Conservation (phyloP, 2,329 filamentous ascomycete genomes). For the Microdochium bolleyi region DNA sequence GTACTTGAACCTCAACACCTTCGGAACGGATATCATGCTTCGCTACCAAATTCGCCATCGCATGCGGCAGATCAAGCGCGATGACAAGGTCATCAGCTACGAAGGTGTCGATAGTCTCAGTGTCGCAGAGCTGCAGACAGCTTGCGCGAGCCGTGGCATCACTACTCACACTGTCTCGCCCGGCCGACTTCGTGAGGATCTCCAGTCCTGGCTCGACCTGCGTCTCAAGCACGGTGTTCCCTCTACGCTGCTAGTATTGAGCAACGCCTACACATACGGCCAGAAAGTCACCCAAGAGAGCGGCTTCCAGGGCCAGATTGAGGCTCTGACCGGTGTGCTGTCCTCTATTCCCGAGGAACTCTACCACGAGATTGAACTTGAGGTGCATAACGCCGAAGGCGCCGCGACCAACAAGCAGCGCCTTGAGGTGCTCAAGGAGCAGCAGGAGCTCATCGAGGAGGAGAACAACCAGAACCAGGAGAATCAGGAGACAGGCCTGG, state of each 20-base stretch:
- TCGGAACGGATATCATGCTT: conserved; percentile 95
- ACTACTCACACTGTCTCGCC: conserved; percentile 89
- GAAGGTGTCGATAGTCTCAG: conserved; percentile 91
- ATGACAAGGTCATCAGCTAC: conserved; percentile 88
- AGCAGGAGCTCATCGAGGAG: conserved; percentile 95
- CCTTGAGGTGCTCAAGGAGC: conserved; percentile 95
- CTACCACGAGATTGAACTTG: conserved; percentile 98
- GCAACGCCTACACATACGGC: conserved; percentile 96
- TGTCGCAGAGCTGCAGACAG: conserved; percentile 87
- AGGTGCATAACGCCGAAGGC: conserved; percentile 93
- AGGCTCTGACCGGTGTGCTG: conserved; percentile 84
- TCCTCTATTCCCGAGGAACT: conserved; percentile 95
- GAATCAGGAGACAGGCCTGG: conserved; percentile 66
- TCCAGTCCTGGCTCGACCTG: conserved; percentile 90
- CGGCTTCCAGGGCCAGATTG: conserved; percentile 83
- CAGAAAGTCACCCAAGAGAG: conserved; percentile 61
- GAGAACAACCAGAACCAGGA: conserved; percentile 88
- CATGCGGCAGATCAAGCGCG: conserved; percentile 98
- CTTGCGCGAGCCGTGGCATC: conserved; percentile 85
- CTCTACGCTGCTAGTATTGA: conserved; percentile 87
- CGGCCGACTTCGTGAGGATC: conserved; percentile 76
- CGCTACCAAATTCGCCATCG: conserved; percentile 94
- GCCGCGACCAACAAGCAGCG: conserved; percentile 98
- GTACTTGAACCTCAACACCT: conserved; percentile 96
- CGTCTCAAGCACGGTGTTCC: conserved; percentile 92